Evolutionary conservation across 2,329 filamentous ascomycete species (phyloP).

Genomic region (Stylonectria norvegica): DNA sequence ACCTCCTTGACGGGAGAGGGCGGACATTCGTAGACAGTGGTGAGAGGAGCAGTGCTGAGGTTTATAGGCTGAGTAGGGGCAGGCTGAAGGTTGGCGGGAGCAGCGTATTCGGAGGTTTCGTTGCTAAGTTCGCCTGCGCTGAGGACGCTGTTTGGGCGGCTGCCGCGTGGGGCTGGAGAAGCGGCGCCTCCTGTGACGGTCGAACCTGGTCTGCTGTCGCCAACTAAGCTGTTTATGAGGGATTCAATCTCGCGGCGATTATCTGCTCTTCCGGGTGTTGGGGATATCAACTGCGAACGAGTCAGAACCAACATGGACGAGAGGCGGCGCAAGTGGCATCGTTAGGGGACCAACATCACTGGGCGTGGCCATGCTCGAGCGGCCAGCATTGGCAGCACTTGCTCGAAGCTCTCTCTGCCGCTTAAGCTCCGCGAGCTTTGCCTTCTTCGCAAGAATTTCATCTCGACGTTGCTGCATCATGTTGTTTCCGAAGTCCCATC

Average conservation of each 20-base stretch:
- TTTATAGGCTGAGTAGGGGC: slow-evolving; percentile 55
- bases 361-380: slow-evolving; percentile 64
- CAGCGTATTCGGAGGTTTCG: slow-evolving; percentile 61
- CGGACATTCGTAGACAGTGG: slow-evolving; percentile 76
- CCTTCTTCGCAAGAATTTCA: slow-evolving; percentile 95
- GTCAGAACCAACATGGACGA: slow-evolving; percentile 12
- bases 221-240: slow-evolving; percentile 79
- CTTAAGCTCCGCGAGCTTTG: slow-evolving; percentile 94
- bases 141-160: slow-evolving; percentile 81
- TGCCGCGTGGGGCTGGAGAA: slow-evolving; percentile 66
- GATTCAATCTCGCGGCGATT: slow-evolving; percentile 75
- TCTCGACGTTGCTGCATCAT: slow-evolving; percentile 79
- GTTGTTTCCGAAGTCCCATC: slow-evolving; percentile 45
- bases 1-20: slow-evolving; percentile 76
- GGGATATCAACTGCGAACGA: slow-evolving; percentile 52
- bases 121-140: slow-evolving; percentile 79
- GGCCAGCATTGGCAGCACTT: slow-evolving; percentile 67
- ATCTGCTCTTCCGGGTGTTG: slow-evolving; percentile 66
- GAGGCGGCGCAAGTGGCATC: too few relatives aligned
- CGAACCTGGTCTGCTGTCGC: slow-evolving; percentile 70
- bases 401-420: slow-evolving; percentile 81
- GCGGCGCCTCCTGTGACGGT: slow-evolving; percentile 60
- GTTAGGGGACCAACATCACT: slow-evolving; percentile 65
- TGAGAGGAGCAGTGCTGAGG: slow-evolving; percentile 68
- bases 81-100: slow-evolving; percentile 42